Evolutionary conservation across 2,329 filamentous ascomycete genomes (phyloP), one percentile per base, ranked within the genome.

Genomic region (Berkeleyomyces basicola): DNA sequence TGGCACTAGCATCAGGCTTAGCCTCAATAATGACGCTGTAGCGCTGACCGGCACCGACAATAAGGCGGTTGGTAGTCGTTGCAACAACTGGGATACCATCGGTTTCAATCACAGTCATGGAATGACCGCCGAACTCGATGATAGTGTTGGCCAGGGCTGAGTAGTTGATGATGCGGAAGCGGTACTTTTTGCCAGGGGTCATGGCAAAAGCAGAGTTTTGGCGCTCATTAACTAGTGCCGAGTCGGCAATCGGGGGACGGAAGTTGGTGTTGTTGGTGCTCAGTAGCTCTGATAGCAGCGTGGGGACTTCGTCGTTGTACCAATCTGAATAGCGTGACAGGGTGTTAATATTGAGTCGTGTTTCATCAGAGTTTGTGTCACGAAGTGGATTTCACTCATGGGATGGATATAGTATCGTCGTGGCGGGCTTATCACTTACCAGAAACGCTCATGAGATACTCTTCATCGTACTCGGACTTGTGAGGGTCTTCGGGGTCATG

Each of bases 221-320:
- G 2, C 73, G 72, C 63, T 81, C 79, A 61, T 82, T 80, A 68
- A 82, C 73, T 10, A 82, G 70, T 1, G 77, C 75, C 4, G 77
- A 72, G 61, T 81, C 67, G 0, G 81, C 79, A 1, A 81, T 71
- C 10, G 81, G 80, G 64, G 83, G 77, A 3, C 74, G 72, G n/a
- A 79, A 80, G 14, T 72, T 74, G 6, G 74, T 75, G 61, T 78
- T 78, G 63, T 72, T 69, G 39, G 73, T 67, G 60, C 72, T 76
- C 44, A 79, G 69, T 63, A 82, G 81, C 36, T 72, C 61, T 2
- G 72, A 68, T 46, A 80, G 71, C 2, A 83, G 72, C 1, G 68
- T 68, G 0, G 74, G 73, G 73, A 81, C 80, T 66, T 82, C 72
- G 23, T 77, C 71, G 65, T 84, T 80, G 67, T 83, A 83, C 81